phyloP scores from a whole-genome alignment of 371 early-diverging fungal species.

The Mucor lusitanicus region DNA sequence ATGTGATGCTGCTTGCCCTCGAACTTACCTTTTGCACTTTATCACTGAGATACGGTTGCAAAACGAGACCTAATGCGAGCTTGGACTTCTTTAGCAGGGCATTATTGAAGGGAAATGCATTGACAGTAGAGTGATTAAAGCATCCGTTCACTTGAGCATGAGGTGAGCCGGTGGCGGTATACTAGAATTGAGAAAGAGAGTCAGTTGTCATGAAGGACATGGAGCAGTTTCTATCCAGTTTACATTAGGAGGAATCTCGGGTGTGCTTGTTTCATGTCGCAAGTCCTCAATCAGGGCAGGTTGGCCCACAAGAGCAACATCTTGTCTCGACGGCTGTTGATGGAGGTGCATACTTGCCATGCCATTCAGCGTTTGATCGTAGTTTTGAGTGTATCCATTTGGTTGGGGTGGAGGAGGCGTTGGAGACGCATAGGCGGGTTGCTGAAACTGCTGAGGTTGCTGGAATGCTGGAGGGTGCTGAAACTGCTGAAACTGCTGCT shows the following conservation, averaged over 20 bases:
- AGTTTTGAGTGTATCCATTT: neutral
- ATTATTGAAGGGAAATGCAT: conserved; percentile 84
- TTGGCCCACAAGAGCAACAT: conserved; percentile 53
- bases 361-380: conserved; percentile 22
- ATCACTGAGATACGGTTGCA: conserved; percentile 80
- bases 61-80: conserved; percentile 85
- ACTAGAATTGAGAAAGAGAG: neutral
- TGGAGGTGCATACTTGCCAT: conserved; percentile 29
- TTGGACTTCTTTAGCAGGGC: conserved; percentile 80
- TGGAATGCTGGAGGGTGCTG: conserved; percentile 1
- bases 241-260: conserved; percentile 1
- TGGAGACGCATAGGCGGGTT: neutral
- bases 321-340: conserved; percentile 15
- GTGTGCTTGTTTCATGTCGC: conserved; percentile 15
- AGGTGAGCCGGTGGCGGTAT: neutral
- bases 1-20: no score
- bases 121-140: conserved; percentile 69
- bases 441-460: neutral
- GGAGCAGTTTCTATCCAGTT: neutral
- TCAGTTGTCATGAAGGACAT: neutral
- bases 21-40: conserved; percentile 56
- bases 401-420: neutral
- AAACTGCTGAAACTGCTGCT: neutral
- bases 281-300: conserved; percentile 53
- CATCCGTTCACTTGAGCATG: neutral